Base-by-base conservation (phyloP, 1,139 yeast genomes). In the Candida pseudoviswanathii region DNA sequence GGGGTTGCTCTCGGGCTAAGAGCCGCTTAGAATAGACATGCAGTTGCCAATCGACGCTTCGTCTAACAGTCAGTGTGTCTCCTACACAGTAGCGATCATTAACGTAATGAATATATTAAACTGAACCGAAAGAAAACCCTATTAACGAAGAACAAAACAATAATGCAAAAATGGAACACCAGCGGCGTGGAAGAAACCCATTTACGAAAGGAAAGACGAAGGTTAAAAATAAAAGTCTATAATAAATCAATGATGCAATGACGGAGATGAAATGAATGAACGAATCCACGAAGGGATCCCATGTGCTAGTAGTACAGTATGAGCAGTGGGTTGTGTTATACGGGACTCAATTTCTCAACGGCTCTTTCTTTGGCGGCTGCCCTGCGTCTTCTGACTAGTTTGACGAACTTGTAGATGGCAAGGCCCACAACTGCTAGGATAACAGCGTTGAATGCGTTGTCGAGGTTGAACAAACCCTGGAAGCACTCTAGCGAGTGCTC, bases 341-440 rank as follows among this genome's bases (percentile, higher is more conserved):
- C 41, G n/a, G 41, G 41, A 25, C 41, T 37, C 16, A 37, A 37
- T 37, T 37, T 37, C 4, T 37, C 41, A 25, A 37, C 16, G 27
- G 30, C 11, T 37, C 30, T 37, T 25, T 37, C 41, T 10, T 37
- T 37, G 5, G 30, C 25, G 2, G 25, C 30, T 10, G 41, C 8
- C n/a, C 41, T 37, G 5, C 25, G 24, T 24, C 41, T 37, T 25
- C 30, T 37, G 3, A 37, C 5, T 9, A 37, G 25, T 25, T 37
- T 37, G 9, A 37, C n/a, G 30, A 37, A 25, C 25, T 3, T 37
- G 11, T 37, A 37, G 16, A 37, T 5, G 7, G 30, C 30, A 37
- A 24, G 25, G n/a, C 24, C n/a, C 27, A 37, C 9, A 10, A 37
- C 25, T 24, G 30, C 5, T 6, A 37, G 25, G 7, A 37, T 25